These are phyloP conservation scores for Iberis pinnata DNA, from an alignment of 345 rosid genomes.

Conservation along the genomic window DNA sequence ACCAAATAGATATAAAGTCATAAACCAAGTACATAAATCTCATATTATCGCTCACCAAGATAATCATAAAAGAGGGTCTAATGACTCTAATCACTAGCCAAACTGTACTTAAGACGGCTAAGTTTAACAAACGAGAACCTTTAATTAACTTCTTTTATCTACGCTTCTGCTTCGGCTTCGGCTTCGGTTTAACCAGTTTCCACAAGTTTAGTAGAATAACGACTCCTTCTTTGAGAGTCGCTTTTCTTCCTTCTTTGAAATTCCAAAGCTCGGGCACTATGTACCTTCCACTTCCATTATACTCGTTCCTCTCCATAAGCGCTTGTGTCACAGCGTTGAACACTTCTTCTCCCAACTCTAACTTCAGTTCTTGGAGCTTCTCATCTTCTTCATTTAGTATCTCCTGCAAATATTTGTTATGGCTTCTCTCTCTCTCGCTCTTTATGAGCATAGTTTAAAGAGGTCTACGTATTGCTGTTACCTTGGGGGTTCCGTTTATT, in stretches of 20 bases:
- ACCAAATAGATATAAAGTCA: too few relatives aligned
- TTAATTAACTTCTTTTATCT: too few relatives aligned
- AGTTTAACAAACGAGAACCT: neutral
- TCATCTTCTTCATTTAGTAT: constrained; percentile 44
- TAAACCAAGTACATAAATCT: too few relatives aligned
- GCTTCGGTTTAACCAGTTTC: constrained; percentile 11
- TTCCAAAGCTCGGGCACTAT: constrained; percentile 55
- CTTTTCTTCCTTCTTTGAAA: constrained; percentile 37
- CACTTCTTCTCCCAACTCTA: constrained; percentile 43
- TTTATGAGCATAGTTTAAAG: neutral
- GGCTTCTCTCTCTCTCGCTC: neutral
- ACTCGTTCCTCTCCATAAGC: constrained; percentile 43
- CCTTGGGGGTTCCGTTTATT: constrained; percentile 14
- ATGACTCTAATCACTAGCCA: too few relatives aligned
- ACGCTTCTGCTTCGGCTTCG: neutral
- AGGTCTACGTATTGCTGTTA: neutral
- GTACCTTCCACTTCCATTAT: constrained; percentile 53
- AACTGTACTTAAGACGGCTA: neutral
- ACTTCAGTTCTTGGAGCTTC: constrained; percentile 38
- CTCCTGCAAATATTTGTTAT: constrained; percentile 30
- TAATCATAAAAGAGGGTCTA: neutral
- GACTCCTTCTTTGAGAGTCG: constrained; percentile 45
- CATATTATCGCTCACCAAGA: neutral
- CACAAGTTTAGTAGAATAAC: constrained; percentile 18
- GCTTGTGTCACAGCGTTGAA: constrained; percentile 41